Percentiles rank a stretch among this genome's conserved stretches.
Evolutionary conservation across 768 basidiomycete species (phyloP).

Genomic region (Pisolithus tinctorius): DNA sequence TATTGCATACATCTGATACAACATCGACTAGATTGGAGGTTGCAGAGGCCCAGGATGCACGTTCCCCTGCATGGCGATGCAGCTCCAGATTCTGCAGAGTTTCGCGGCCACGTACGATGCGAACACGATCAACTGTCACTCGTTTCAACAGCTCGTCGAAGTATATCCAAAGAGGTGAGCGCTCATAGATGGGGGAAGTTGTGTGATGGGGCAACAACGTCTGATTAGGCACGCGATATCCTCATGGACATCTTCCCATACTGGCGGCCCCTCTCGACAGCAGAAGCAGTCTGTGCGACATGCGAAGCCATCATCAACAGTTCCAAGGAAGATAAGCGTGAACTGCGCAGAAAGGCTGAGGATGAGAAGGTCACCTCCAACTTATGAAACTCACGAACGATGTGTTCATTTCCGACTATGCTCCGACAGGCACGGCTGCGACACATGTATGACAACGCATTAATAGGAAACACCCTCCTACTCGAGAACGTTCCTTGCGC

Average conservation of each 20-base stretch:
- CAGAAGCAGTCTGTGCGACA: slow-evolving; percentile 49
- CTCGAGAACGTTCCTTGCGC: slow-evolving; percentile 48
- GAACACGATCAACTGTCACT: slow-evolving; percentile 61
- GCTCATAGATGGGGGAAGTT: slow-evolving; percentile 6
- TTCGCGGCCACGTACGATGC: slow-evolving; percentile 55
- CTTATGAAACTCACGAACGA: slow-evolving; percentile 10
- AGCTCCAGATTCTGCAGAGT: slow-evolving; percentile 55
- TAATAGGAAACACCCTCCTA: slow-evolving; percentile 38
- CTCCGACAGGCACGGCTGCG: slow-evolving; percentile 50
- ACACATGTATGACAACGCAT: slow-evolving; percentile 51
- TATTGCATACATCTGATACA: slow-evolving; percentile 2
- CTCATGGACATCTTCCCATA: slow-evolving; percentile 54
- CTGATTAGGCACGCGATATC: slow-evolving; percentile 47
- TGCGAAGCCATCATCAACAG: slow-evolving; percentile 53
- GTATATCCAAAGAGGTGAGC: slow-evolving; percentile 56
- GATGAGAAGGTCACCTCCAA: slow-evolving; percentile 59
- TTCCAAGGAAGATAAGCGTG: slow-evolving; percentile 56
- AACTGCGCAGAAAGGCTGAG: slow-evolving; percentile 59
- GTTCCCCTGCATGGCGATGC: slow-evolving; percentile 50
- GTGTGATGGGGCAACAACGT: slow-evolving; percentile 4
- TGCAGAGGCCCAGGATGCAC: slow-evolving; percentile 74
- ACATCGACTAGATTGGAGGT: slow-evolving; percentile 57
- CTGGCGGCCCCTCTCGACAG: slow-evolving; percentile 52
- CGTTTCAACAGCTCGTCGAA: slow-evolving; percentile 47
- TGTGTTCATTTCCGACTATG: slow-evolving; percentile 5